Evolutionary conservation across 2,329 filamentous ascomycete genomes (phyloP), one percentile per base, ranked within the genome.

Genomic region (Lasiodiplodia sp.): DNA sequence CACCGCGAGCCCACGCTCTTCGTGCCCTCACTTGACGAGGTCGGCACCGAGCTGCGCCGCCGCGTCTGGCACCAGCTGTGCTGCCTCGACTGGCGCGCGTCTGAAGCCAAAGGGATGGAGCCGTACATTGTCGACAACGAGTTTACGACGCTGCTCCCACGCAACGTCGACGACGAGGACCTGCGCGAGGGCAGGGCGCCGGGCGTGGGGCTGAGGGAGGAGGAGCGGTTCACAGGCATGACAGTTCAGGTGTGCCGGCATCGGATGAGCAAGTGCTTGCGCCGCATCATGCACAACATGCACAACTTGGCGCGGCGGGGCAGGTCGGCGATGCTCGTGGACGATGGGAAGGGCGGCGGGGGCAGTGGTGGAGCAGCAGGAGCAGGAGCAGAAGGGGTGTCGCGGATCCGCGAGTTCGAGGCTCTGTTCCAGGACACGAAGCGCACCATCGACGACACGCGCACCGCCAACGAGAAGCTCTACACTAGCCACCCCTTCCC

Each of bases 1-100:
- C 78, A 80, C 60, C 72, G 77, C 56, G 78, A 80, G 63, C 78
- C 78, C 16, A 78, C 78, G 5, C 68, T 79, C 3, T 79, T 79
- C 47, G 47, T 71, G 16, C 77, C 77, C 0, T 77, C 75, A 4
- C 78, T 78, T 73, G 78, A 80, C 60, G 71, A 72, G 8, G 71
- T 79, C 18, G 78, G 75, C 7, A 78, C 78, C 18, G 78, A 80
- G 63, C 52, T 75, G 25, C 76, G 78, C n/a, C 76, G 78, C 21
- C 73, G 78, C 7, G 70, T 77, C 62, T 80, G 78, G 78, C 73
- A 78, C 71, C 78, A 79, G 57, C 66, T 80, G 38, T 77, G 76
- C 40, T 75, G 79, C 63, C 71, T 80, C 10, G 78, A 80, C 52
- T 79, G 76, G 52, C 75, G 78, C 47, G 76, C 78, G 12, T 77